phyloP scores from a whole-genome alignment of 305 asterid genomes.

The Ilex paraguariensis region DNA sequence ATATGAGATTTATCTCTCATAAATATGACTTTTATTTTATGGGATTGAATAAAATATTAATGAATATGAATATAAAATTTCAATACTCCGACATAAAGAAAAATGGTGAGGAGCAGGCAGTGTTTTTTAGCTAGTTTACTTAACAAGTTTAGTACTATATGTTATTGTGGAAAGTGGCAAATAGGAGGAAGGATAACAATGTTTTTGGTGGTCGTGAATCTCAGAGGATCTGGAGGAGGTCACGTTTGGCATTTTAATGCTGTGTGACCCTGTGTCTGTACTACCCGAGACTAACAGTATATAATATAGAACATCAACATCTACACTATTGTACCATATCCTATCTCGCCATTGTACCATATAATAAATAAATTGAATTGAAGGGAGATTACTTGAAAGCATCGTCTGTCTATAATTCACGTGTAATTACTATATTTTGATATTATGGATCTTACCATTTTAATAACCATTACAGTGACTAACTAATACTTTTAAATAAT shows the following conservation, averaged over 20 bases:
- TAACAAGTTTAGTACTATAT: too few relatives aligned
- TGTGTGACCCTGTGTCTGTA: not conserved
- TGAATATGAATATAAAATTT: too few relatives aligned
- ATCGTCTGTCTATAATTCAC: not conserved
- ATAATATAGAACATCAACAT: not conserved
- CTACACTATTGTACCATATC: not conserved
- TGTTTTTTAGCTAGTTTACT: too few relatives aligned
- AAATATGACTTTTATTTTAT: not conserved
- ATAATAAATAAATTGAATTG: too few relatives aligned
- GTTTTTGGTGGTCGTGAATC: too few relatives aligned
- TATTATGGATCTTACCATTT: too few relatives aligned
- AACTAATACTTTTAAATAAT: too few relatives aligned
- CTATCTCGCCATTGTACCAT: too few relatives aligned
- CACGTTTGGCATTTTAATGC: not conserved
- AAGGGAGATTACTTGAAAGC: not conserved
- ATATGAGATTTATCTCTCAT: not conserved
- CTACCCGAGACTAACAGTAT: constrained; percentile 5
- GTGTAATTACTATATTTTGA: not conserved
- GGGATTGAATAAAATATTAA: too few relatives aligned
- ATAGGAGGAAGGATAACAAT: not conserved
- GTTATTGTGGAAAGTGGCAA: not conserved
- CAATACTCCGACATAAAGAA: too few relatives aligned
- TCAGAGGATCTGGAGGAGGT: not conserved
- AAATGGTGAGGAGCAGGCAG: too few relatives aligned
- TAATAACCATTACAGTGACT: too few relatives aligned